A percentile compares a stretch with the other conserved stretches of the same genome.
Evolutionary conservation across 2,329 filamentous ascomycete species (phyloP).

Genomic region (Didymellaceae sp.): DNA sequence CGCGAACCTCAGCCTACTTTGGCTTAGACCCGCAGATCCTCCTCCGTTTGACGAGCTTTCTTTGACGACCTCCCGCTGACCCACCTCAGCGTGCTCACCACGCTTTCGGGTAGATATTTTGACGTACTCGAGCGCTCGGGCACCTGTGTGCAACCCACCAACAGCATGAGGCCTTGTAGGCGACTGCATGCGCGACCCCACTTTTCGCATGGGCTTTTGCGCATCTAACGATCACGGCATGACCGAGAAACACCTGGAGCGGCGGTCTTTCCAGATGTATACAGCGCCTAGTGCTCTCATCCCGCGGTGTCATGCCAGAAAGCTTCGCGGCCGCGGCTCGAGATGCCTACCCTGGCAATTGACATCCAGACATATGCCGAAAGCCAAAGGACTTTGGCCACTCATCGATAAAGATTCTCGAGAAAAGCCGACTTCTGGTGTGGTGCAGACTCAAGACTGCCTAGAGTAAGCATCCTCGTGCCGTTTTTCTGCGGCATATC

Average conservation of each 20-base stretch:
- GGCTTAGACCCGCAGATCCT: conserved; percentile 27
- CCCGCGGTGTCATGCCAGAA: conserved; percentile 16
- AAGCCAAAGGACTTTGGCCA: conserved; percentile 4
- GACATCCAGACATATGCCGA: not conserved
- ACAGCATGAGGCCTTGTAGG: conserved; percentile 10
- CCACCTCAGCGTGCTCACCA: conserved; percentile 17
- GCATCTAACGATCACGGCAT: conserved; percentile 25
- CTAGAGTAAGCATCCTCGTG: conserved; percentile 4
- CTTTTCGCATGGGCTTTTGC: conserved; percentile 20
- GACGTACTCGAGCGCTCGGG: conserved; percentile 21
- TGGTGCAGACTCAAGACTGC: not conserved
- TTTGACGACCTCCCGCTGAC: conserved; percentile 19
- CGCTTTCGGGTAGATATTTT: conserved; percentile 12
- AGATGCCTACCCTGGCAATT: conserved; percentile 15
- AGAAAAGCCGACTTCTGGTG: not conserved
- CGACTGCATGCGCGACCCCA: conserved; percentile 20
- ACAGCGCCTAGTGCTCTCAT: conserved; percentile 20
- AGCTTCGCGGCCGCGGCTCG: conserved; percentile 3
- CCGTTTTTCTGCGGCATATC: conserved; percentile 6
- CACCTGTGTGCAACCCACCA: conserved; percentile 19
- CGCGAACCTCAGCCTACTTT: conserved; percentile 10
- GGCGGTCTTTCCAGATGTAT: conserved; percentile 23
- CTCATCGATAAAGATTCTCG: not conserved
- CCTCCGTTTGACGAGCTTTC: conserved; percentile 27
- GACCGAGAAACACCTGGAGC: conserved; percentile 21